These are phyloP conservation scores for Malbranchea zuffiana DNA, from an alignment of 2,329 filamentous ascomycete species.

Conservation along the genomic window DNA sequence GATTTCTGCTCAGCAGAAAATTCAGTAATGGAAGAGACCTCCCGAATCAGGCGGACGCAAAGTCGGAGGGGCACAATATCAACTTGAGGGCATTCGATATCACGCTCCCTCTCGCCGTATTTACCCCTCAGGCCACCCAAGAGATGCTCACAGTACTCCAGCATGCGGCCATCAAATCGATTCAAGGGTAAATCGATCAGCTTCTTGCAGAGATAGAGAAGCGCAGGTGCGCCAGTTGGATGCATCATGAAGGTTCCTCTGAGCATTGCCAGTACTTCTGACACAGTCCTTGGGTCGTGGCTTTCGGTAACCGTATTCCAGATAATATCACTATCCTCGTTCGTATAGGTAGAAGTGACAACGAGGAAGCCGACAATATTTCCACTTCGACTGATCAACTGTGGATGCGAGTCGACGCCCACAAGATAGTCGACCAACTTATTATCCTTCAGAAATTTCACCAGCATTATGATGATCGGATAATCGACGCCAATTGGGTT, in stretches of 20 bases:
- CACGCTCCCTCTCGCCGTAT: conserved; percentile 23
- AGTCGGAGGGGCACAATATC: conserved; percentile 42
- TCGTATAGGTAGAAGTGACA: conserved; percentile 62
- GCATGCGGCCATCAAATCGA: conserved; percentile 51
- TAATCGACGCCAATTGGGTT: conserved; percentile 34
- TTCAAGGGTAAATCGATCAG: conserved; percentile 53
- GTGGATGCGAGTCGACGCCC: conserved; percentile 81
- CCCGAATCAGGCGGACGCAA: conserved; percentile 58
- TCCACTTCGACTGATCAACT: conserved; percentile 67
- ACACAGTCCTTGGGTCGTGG: conserved; percentile 73
- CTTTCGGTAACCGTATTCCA: conserved; percentile 75
- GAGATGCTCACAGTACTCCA: conserved; percentile 50
- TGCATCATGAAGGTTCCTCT: conserved; percentile 38
- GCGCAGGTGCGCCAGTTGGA: conserved; percentile 29
- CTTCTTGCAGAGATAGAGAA: conserved; percentile 62
- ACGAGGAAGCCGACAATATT: conserved; percentile 83
- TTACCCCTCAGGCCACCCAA: conserved; percentile 42
- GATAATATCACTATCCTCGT: conserved; percentile 63
- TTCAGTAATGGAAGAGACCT: conserved; percentile 50
- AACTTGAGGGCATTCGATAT: conserved; percentile 20
- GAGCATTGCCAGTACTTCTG: conserved; percentile 64
- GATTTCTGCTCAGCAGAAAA: conserved; percentile 47
- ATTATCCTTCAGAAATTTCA: conserved; percentile 56
- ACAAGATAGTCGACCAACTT: conserved; percentile 77
- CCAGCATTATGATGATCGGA: conserved; percentile 55